A percentile compares a stretch with the other conserved stretches of the same genome.
Evolutionary conservation across 2,329 filamentous ascomycete genomes (phyloP).

Genomic region (Fusarium anthophilum): DNA sequence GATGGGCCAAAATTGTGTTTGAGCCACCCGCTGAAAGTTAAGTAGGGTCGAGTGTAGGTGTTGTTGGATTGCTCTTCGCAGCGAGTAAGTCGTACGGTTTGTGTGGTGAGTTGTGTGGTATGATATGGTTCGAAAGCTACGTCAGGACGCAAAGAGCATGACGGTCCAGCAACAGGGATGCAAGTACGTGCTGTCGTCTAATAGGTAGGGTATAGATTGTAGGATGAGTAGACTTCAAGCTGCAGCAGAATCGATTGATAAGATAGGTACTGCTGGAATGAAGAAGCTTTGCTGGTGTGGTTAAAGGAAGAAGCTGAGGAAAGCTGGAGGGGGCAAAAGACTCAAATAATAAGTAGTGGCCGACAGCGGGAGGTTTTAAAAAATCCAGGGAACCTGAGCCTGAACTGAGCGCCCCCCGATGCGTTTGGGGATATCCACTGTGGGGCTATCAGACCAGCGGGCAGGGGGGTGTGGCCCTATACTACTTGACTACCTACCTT

Average conservation of each 20-base stretch:
- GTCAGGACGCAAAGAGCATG: constrained; percentile 40
- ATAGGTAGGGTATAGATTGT: not conserved
- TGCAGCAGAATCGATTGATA: constrained; percentile 36
- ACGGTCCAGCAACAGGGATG: constrained; percentile 25
- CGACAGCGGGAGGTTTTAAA: constrained; percentile 42
- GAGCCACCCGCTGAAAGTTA: constrained; percentile 13
- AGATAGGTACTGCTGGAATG: constrained; percentile 26
- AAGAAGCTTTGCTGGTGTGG: not conserved
- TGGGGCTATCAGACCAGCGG: constrained; percentile 17
- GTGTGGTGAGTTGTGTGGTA: constrained; percentile 1
- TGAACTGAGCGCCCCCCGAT: constrained; percentile 17
- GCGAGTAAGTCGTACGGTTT: constrained; percentile 16
- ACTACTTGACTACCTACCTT: not conserved
- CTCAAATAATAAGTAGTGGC: constrained; percentile 34
- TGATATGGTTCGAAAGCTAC: constrained; percentile 19
- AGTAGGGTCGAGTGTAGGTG: constrained; percentile 16
- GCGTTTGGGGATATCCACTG: constrained; percentile 35
- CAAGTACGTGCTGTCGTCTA: not conserved
- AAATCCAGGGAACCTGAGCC: constrained; percentile 22
- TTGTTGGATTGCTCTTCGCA: constrained; percentile 34
- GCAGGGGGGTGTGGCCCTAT: constrained; percentile 22
- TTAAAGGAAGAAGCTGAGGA: constrained; percentile 12
- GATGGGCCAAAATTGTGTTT: constrained; percentile 27
- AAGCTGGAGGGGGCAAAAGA: constrained; percentile 32
- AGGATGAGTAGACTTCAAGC: not conserved